phyloP scores from a whole-genome alignment of 1,139 yeast species.

The Candida sojae region DNA sequence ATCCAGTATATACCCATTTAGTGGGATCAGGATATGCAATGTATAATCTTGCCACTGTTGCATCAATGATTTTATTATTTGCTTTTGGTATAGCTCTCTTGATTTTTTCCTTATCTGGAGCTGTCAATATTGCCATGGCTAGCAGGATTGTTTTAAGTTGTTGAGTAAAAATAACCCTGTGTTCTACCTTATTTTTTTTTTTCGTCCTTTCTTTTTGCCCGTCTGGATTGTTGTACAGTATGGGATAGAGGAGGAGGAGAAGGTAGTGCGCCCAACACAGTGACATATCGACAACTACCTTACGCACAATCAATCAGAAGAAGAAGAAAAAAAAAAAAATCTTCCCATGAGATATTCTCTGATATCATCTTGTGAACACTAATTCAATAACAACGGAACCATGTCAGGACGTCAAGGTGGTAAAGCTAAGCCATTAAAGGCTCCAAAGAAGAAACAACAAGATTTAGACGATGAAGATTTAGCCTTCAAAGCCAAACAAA shows the following conservation, averaged over 20 bases:
- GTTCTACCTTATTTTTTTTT: neutral
- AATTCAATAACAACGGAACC: neutral
- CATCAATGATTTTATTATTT: constrained; percentile 84
- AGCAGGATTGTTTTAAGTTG: neutral
- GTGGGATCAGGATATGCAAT: constrained; percentile 85
- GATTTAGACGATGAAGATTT: constrained; percentile 82
- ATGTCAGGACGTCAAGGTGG: constrained; percentile 82
- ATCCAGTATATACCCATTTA: constrained; percentile 85
- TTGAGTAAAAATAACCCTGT: neutral
- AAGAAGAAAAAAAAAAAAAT: neutral
- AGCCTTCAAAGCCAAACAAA: constrained; percentile 92
- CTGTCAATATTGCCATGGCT: constrained; percentile 59
- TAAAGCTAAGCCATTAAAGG: constrained; percentile 67
- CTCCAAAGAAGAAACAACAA: constrained; percentile 72
- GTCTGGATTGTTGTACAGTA: neutral
- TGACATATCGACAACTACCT: neutral
- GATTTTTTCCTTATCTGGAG: constrained; percentile 81
- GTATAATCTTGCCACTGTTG: constrained; percentile 86
- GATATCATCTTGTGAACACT: neutral
- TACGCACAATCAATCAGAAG: neutral
- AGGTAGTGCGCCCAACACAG: constrained; percentile 5
- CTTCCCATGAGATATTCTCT: neutral
- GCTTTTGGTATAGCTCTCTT: constrained; percentile 88
- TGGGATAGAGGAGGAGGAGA: neutral
- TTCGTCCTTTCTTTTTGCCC: neutral